These are phyloP conservation scores for Silene vulgaris DNA, from an alignment of 179 eudicot species.

Conservation along the genomic window DNA sequence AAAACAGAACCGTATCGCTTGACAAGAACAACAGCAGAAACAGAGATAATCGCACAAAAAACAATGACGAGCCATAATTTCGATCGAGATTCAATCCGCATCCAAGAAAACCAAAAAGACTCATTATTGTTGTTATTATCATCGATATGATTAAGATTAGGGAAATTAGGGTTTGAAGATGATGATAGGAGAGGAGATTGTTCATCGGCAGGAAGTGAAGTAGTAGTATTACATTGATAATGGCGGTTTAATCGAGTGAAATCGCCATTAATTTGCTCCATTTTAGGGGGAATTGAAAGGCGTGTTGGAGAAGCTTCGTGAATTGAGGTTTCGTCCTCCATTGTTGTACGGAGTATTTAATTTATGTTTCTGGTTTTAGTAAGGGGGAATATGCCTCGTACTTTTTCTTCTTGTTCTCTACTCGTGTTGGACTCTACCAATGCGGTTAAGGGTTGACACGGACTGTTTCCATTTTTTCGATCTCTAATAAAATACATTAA, in stretches of 20 bases:
- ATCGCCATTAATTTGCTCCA: slow-evolving; percentile 19
- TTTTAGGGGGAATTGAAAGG: background rate
- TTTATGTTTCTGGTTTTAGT: background rate
- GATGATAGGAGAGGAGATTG: slow-evolving; percentile 10
- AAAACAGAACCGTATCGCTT: slow-evolving; percentile 23
- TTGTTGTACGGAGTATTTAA: background rate
- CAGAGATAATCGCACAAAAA: slow-evolving; percentile 12
- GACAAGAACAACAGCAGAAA: slow-evolving; percentile 18
- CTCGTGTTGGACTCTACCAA: no score
- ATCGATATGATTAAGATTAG: background rate
- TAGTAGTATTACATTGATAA: background rate
- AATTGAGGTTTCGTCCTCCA: background rate
- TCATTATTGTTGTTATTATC: background rate
- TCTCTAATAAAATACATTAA: no score
- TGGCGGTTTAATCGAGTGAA: background rate
- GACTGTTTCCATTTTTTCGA: no score
- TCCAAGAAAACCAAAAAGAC: background rate
- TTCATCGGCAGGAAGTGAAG: background rate
- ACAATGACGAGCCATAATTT: slow-evolving; percentile 19
- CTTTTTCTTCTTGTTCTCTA: background rate
- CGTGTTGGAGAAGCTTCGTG: background rate
- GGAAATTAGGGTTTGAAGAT: background rate
- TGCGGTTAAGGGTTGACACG: no score
- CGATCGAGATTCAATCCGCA: slow-evolving; percentile 5
- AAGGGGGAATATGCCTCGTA: background rate